Conservation (phyloP, 1,139 yeast genomes). For the Yamadazyma conglobata region DNA sequence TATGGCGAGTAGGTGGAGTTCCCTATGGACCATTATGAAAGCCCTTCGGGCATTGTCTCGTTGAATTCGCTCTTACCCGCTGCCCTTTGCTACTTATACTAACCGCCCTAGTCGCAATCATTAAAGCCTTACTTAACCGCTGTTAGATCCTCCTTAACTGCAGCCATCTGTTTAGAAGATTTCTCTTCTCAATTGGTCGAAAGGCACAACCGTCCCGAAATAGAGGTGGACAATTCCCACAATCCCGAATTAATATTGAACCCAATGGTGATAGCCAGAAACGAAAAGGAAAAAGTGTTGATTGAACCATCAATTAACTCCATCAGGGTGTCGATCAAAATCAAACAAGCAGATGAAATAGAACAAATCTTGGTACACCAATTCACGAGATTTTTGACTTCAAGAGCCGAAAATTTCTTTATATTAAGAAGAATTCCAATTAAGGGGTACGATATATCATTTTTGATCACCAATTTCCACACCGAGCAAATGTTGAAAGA, state of each 20-base stretch:
- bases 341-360: constrained; percentile 97
- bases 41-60: no score
- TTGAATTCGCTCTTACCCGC: no score
- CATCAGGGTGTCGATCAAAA: constrained; percentile 81
- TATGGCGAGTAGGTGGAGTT: no score
- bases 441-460: constrained; percentile 88
- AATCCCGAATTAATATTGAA: constrained; percentile 82
- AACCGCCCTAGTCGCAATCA: constrained; percentile 67
- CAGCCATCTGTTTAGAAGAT: constrained; percentile 92
- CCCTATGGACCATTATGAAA: no score
- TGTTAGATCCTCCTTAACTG: constrained; percentile 89
- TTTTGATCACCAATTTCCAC: constrained; percentile 88
- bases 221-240: constrained; percentile 64
- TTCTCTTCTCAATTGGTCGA: constrained; percentile 94
- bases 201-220: constrained; percentile 96
- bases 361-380: constrained; percentile 92
- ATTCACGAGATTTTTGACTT: constrained; percentile 88
- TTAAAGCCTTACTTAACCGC: constrained; percentile 92
- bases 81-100: no score
- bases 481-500: constrained; percentile 95
- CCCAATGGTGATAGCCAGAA: constrained; percentile 88
- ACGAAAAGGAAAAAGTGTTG: constrained; percentile 87
- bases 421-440: constrained; percentile 90
- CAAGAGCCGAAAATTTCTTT: constrained; percentile 92
- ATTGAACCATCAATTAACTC: constrained; percentile 95